Base-by-base conservation (phyloP, 805 yeast species). In the Wickerhamiella azyma region DNA sequence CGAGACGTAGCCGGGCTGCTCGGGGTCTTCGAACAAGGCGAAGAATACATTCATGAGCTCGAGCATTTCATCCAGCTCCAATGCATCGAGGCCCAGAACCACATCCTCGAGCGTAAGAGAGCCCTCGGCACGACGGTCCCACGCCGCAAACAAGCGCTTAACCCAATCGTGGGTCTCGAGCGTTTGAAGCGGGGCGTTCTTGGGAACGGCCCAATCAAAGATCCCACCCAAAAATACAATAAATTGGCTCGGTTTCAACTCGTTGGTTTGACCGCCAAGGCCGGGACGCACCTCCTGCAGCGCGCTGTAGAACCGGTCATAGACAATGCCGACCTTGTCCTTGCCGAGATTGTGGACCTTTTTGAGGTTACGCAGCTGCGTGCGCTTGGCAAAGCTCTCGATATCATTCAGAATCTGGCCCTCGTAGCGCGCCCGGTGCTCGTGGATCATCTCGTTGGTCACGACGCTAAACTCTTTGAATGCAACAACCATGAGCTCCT, bases 341-440 rank as follows among this genome's bases (percentile, higher is more conserved):
- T 63, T 67, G 3, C 69, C 60, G 29, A 89, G 64, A 57, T 81
- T 75, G 21, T 69, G 71, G 1, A 84, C 75, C 58, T 80, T 79
- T 30, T 94, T 89, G 46, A 89, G 66, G 61, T 85, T 88, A 53
- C 98, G 71, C 36, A 92, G 61, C 61, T 92, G 96, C 0, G 96
- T 85, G 48, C 95, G 72, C 62, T 89, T 92, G 30, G 92, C 94
- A 66, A 89, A 89, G 1, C 78, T 71, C 53, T 92, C 94, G 50
- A 89, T 85, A 46, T 92, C 89, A 55, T 75, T 83, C 57, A 83
- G 77, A 38, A 92, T 89, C 39, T 79, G 75, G 53, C 79, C 77
- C 61, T 86, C 78, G 60, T 76, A 79, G 58, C 73, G 81, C 19
- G 72, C 67, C 45, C 97, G 74, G 55, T 78, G 80, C 48, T 73